These are phyloP conservation scores for Purshia tridentata DNA, from an alignment of 306 rosid genomes.

Conservation along the genomic window DNA sequence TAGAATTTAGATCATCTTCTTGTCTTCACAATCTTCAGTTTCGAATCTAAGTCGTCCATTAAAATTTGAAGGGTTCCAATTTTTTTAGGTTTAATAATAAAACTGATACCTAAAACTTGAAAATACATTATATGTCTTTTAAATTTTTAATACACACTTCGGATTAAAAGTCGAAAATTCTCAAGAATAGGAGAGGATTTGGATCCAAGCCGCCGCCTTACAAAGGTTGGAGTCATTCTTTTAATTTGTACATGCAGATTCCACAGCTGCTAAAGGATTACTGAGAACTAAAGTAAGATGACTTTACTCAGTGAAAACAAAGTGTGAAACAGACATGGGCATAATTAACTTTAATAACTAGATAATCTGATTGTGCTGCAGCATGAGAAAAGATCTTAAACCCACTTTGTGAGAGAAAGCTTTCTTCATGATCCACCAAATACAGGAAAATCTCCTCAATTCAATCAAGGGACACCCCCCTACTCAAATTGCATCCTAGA, in stretches of 20 bases:
- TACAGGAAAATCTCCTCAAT: constrained; percentile 18
- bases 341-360: constrained; percentile 7
- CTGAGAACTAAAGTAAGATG: constrained; percentile 1
- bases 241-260: not conserved
- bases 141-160: too few relatives aligned
- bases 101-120: too few relatives aligned
- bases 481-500: constrained; percentile 2
- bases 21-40: too few relatives aligned
- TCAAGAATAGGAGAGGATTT: too few relatives aligned
- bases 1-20: too few relatives aligned
- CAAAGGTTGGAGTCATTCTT: not conserved
- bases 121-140: too few relatives aligned
- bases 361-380: constrained; percentile 31
- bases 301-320: constrained; percentile 23
- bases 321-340: constrained; percentile 8
- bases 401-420: constrained; percentile 31
- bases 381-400: constrained; percentile 25
- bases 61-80: too few relatives aligned
- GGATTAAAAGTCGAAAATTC: too few relatives aligned
- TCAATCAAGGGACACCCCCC: constrained; percentile 15
- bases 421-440: constrained; percentile 37
- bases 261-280: constrained; percentile 19
- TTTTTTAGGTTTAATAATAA: too few relatives aligned
- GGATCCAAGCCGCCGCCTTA: constrained; percentile 13
- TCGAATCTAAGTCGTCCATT: too few relatives aligned